Evolutionary conservation across 352 stramenopile genomes (phyloP).

Genomic region (Phytophthora uliginosa): DNA sequence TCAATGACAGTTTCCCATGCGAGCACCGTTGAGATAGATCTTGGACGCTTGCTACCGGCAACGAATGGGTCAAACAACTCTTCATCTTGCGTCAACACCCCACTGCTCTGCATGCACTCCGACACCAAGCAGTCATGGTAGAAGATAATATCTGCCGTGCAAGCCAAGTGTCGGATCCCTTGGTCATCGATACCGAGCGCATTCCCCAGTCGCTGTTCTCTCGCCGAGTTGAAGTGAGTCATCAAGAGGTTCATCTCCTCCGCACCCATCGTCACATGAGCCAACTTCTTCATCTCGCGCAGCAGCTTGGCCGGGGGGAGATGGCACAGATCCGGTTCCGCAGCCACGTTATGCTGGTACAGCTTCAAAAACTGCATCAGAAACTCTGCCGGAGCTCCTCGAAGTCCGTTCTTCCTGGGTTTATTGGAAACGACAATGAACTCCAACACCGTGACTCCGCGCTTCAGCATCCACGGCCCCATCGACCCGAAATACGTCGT

Average conservation of each 20-base stretch:
- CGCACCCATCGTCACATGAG: slow-evolving; percentile 47
- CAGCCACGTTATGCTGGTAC: slow-evolving; percentile 56
- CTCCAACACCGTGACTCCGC: slow-evolving; percentile 57
- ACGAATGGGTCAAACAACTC: slow-evolving; percentile 23
- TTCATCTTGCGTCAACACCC: slow-evolving; percentile 21
- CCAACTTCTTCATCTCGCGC: slow-evolving; percentile 53
- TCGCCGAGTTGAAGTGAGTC: slow-evolving; percentile 43
- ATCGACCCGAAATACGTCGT: slow-evolving; percentile 54
- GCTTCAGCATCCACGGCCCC: slow-evolving; percentile 48
- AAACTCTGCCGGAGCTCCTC: slow-evolving; percentile 59
- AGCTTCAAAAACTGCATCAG: slow-evolving; percentile 68
- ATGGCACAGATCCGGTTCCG: slow-evolving; percentile 41
- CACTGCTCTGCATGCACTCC: slow-evolving; percentile 25
- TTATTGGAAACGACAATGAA: slow-evolving; percentile 78
- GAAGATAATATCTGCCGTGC: slow-evolving; percentile 61
- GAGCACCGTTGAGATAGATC: slow-evolving; percentile 34
- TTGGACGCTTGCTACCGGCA: slow-evolving; percentile 39
- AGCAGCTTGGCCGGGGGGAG: slow-evolving; percentile 48
- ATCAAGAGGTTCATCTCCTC: slow-evolving; percentile 63
- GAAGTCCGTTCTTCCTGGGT: slow-evolving; percentile 40
- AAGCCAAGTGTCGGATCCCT: slow-evolving; percentile 55
- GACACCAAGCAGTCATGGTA: slow-evolving; percentile 66
- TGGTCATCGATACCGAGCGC: slow-evolving; percentile 55
- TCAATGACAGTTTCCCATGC: slow-evolving; percentile 62
- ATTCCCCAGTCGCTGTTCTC: slow-evolving; percentile 35